Conservation (phyloP, 495 filamentous ascomycete species). For the Trichoderma reesei region DNA sequence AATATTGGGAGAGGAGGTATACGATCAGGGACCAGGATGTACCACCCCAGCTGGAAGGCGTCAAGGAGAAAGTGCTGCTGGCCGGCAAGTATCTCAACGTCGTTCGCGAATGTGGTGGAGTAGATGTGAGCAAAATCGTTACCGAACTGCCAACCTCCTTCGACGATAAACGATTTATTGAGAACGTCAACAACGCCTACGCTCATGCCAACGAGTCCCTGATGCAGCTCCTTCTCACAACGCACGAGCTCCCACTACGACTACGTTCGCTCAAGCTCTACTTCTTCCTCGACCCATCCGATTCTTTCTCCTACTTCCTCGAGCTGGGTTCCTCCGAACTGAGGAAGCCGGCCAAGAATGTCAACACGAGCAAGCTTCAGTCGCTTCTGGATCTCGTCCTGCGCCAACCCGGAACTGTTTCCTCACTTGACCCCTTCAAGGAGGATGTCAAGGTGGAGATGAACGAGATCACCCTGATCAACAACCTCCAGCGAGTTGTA, state of each 20-base stretch:
- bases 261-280: conserved; percentile 92
- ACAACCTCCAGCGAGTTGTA: conserved; percentile 90
- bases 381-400: conserved; percentile 89
- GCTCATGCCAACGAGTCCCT: conserved; percentile 90
- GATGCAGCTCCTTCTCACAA: conserved; percentile 83
- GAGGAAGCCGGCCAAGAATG: conserved; percentile 71
- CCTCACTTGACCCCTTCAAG: conserved; percentile 90
- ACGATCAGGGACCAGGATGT: conserved; percentile 85
- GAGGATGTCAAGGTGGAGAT: conserved; percentile 95
- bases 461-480: conserved; percentile 87
- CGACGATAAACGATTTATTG: conserved; percentile 79
- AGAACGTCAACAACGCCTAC: conserved; percentile 92
- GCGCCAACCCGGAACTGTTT: conserved; percentile 88
- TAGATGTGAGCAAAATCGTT: conserved; percentile 83
- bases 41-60: conserved; percentile 82
- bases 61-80: conserved; percentile 87
- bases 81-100: conserved; percentile 98
- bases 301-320: conserved; percentile 96
- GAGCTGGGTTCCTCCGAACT: conserved; percentile 83
- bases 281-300: conserved; percentile 95
- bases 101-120: conserved; percentile 90
- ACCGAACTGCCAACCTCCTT: conserved; percentile 84
- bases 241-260: conserved; percentile 78
- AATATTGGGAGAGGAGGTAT: conserved; percentile 98
- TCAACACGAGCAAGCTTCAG: conserved; percentile 88